Conservation (phyloP, 164 flowering plant genomes). For the Nymphaea colorata region DNA sequence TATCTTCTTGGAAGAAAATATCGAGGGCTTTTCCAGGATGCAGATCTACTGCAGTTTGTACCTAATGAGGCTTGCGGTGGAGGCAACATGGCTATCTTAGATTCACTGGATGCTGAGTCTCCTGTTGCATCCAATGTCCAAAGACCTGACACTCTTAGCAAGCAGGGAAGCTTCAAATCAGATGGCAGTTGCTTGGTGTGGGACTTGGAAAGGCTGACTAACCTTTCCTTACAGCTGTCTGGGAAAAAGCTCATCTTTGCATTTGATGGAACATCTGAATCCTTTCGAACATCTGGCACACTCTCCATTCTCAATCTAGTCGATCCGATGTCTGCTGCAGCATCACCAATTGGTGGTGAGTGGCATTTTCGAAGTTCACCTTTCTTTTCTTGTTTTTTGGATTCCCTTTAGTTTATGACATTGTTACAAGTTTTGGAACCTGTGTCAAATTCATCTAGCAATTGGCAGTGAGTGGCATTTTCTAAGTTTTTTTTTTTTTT, state of each 20-base stretch:
- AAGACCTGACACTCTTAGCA: conserved; percentile 47
- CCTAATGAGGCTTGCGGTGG: conserved; percentile 99
- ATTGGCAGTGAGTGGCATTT: background rate
- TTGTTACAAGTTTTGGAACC: too few relatives aligned
- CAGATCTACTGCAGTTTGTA: conserved; percentile 80
- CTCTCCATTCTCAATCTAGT: conserved; percentile 85
- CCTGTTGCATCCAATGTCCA: conserved; percentile 45
- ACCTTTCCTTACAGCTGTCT: conserved; percentile 72
- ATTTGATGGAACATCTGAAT: conserved; percentile 93
- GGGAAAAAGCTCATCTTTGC: conserved; percentile 98
- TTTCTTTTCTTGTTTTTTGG: background rate
- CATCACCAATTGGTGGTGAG: conserved; percentile 98
- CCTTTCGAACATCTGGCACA: conserved; percentile 57
- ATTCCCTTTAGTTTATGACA: background rate
- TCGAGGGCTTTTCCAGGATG: conserved; percentile 95
- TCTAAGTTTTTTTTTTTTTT: background rate
- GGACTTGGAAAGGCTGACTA: conserved; percentile 83
- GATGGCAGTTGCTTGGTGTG: conserved; percentile 98
- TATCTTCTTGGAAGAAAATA: conserved; percentile 97
- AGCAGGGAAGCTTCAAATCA: conserved; percentile 38
- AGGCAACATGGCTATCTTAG: conserved; percentile 94
- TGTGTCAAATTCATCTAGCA: too few relatives aligned
- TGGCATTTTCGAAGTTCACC: conserved; percentile 1
- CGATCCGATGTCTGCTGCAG: conserved; percentile 97
- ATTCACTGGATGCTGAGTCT: conserved; percentile 75